Conservation (phyloP, 164 flowering plant genomes). For the Magnolia kwangsiensis region DNA sequence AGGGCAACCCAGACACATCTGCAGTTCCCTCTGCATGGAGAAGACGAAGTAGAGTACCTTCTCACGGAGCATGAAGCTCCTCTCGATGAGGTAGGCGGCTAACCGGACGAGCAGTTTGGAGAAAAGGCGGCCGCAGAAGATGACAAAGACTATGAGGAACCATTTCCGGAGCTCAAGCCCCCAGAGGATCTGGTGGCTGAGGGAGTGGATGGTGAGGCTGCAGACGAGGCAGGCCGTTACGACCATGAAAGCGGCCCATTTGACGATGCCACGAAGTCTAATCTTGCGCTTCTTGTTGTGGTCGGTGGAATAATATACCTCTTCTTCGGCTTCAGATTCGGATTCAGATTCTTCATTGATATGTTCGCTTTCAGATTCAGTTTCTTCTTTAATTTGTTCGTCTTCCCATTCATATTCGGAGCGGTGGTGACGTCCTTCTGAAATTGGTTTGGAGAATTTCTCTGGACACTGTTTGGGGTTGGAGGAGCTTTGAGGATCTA, state of each 20-base stretch:
- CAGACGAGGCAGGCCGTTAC: background rate
- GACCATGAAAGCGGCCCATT: background rate
- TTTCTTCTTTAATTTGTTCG: too few relatives aligned
- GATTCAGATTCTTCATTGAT: too few relatives aligned
- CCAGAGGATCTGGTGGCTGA: background rate
- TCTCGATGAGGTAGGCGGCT: background rate
- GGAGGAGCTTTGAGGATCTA: too few relatives aligned
- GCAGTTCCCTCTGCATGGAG: background rate
- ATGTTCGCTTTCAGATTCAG: too few relatives aligned
- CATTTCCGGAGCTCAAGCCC: background rate
- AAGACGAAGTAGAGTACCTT: background rate
- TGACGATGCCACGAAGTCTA: background rate
- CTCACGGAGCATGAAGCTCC: background rate
- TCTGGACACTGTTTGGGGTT: too few relatives aligned
- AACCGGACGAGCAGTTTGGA: background rate
- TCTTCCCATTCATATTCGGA: too few relatives aligned
- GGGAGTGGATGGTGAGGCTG: background rate
- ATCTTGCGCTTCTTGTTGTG: background rate
- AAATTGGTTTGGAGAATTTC: too few relatives aligned
- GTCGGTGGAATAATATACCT: background rate
- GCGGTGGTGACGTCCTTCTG: too few relatives aligned
- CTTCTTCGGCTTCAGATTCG: too few relatives aligned
- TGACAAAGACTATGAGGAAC: background rate
- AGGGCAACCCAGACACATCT: background rate
- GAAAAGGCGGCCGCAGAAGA: background rate